Evolutionary conservation across 2,329 filamentous ascomycete species (phyloP), one percentile per base, ranked within the genome.

Genomic region (Hymenoscyphus albidus): DNA sequence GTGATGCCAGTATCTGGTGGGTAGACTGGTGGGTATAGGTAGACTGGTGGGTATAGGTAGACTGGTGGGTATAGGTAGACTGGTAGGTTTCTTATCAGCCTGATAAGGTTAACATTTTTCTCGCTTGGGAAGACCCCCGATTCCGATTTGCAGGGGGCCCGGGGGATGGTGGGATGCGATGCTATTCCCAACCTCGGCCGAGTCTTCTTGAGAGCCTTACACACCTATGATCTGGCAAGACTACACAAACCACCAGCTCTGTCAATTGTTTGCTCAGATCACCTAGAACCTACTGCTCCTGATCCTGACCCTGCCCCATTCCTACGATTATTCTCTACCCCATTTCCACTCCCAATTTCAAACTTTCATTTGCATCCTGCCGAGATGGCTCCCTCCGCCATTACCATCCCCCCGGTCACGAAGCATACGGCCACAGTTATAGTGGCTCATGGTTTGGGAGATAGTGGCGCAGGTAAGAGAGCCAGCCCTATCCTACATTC

Each of bases 391-490:
- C 67, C 68, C 64, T 65, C 69, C 31, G 64, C 87, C 14, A 81
- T 95, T 62, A 83, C 95, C 22, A 88, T 96, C 66, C 91, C 92
- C 35, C 91, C 93, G 51, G 80, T 91, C 40, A 90, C 86, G 75
- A 87, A 86, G 75, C 95, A 98, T 79, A 97, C 95, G 44, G 93
- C 93, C 31, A 97, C 94, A 2, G 90, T 98, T 73, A 98, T 99
- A 73, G 93, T 97, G 78, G 84, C 91, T 61, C 95, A 99, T 77
- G 95, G 95, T 14, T 82, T 99, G 48, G 95, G 95, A 68, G 95
- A 98, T 76, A 89, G 83, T 38, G 91, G 90, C 55, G 81, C 85
- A 64, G 62, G 62, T 64, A 64, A 57, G 62, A 44, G 31, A 38
- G 2, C n/a, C 6, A 13, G 12, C 13, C 9, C 12, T 31, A 2